Base-by-base conservation (phyloP, 306 rosid genomes). In the Dryas drummondii region DNA sequence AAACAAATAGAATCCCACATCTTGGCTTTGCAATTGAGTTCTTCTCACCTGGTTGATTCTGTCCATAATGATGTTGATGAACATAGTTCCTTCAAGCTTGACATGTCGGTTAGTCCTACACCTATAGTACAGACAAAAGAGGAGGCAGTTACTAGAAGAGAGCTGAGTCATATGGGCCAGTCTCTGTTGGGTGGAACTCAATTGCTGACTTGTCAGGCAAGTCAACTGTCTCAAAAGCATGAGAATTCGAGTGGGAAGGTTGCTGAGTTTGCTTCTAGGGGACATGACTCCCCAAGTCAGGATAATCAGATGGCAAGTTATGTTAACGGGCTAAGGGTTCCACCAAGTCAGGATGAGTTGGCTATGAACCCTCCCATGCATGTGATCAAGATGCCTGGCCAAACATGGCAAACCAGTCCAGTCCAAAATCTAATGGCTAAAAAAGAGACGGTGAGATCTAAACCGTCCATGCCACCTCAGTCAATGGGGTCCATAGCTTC, bases 1-100 rank as follows among this genome's bases (percentile, higher is more conserved):
- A 73, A 82, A 60, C 81, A 84, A 81, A 82, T 91, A 46, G 96
- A 93, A 70, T 87, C 86, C 44, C 86, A 81, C 57, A 82, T 93
- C 79, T 58, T 83, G 82, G 83, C 91, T 70, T 57, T 84, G 80
- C 87, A 91, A 75, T 42, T 55, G 52, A 17, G 75, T 54, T 22
- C 45, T 45, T 7, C 54, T 22, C 46, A 45, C 4, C 71, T 79
- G 64, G 48, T 1, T 14, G 45, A 58, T 49, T 76, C 82, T 60
- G 46, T 68, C 26, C 73, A 68, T 68, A 78, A 54, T 13, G 37
- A 41, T 64, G 68, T 69, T 73, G 51, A 73, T 76, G 22, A 54
- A 14, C 72, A 56, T 73, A 71, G 64, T 70, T 71, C 53, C 56
- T 44, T 51, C 5, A 64, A 60, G 65, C 49, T 15, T 48, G 59